Percentiles rank a stretch among this genome's conserved stretches.
Conservation (phyloP, 768 basidiomycete species). For the Termitomyces sp. region DNA sequence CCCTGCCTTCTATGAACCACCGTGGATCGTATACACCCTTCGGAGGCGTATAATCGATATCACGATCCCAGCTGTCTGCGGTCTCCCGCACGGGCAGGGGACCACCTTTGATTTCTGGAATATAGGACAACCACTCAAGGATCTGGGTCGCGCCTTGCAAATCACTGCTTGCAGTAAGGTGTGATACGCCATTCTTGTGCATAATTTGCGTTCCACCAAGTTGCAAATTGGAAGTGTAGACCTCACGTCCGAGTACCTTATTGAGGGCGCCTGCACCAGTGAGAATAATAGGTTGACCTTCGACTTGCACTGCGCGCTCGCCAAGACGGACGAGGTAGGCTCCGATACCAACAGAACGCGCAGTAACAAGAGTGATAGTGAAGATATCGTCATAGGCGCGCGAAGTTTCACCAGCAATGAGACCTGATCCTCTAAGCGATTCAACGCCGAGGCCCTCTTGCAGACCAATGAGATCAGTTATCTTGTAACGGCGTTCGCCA, state of each 20-base stretch:
- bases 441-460: conserved; percentile 98
- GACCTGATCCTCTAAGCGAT: conserved; percentile 90
- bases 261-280: conserved; percentile 96
- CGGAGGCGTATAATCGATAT: conserved; percentile 83
- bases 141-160: conserved; percentile 94
- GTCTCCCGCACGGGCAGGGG: conserved; percentile 74
- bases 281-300: conserved; percentile 98
- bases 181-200: conserved; percentile 99
- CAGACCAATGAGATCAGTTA: conserved; percentile 95
- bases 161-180: conserved; percentile 92
- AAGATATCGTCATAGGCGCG: conserved; percentile 99
- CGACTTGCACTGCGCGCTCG: conserved; percentile 96
- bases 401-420: conserved; percentile 98
- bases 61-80: conserved; percentile 85
- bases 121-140: conserved; percentile 90
- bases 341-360: conserved; percentile 97
- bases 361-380: conserved; percentile 98
- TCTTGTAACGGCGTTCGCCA: conserved; percentile 87
- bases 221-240: conserved; percentile 97
- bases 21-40: conserved; percentile 96
- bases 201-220: conserved; percentile 99
- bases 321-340: conserved; percentile 98
- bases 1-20: conserved; percentile 96
- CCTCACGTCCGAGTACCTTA: conserved; percentile 98
- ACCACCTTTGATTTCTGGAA: conserved; percentile 78